These are phyloP conservation scores for Ceratocystis smalleyi DNA, from an alignment of 2,329 filamentous ascomycete species.

Conservation along the genomic window DNA sequence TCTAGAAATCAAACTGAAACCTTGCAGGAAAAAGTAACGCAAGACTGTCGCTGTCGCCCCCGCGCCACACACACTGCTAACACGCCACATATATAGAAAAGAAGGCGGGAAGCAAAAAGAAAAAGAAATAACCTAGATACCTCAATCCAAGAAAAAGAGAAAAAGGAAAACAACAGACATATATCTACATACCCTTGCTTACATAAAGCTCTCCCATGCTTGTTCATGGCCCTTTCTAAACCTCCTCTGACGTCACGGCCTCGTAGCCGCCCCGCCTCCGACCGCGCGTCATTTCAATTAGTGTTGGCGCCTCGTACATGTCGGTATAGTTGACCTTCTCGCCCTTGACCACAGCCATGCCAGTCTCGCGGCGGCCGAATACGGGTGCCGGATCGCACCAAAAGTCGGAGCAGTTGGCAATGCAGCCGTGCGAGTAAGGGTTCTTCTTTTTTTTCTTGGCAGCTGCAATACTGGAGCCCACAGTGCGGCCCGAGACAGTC, in stretches of 20 bases:
- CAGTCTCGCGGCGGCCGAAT: slow-evolving; percentile 59
- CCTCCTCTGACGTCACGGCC: slow-evolving; percentile 43
- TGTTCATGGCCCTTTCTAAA: slow-evolving; percentile 23
- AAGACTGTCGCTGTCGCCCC: too few species aligned
- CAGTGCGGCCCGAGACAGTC: slow-evolving; percentile 63
- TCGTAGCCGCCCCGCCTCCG: slow-evolving; percentile 46
- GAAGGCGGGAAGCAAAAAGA: neutral
- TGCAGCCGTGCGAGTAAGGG: slow-evolving; percentile 66
- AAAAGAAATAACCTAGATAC: neutral
- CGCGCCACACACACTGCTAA: too few species aligned
- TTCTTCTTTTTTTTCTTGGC: slow-evolving; percentile 47
- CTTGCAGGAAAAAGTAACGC: neutral
- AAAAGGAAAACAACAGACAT: slow-evolving; percentile 3
- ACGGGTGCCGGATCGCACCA: slow-evolving; percentile 82
- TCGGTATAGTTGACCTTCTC: slow-evolving; percentile 70
- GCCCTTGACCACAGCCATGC: slow-evolving; percentile 61
- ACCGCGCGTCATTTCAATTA: slow-evolving; percentile 40
- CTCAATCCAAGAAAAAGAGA: neutral
- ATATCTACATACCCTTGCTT: neutral
- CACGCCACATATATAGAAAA: neutral
- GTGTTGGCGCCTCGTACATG: slow-evolving; percentile 70
- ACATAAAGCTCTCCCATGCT: neutral
- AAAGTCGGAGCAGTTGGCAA: slow-evolving; percentile 91
- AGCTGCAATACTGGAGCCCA: slow-evolving; percentile 25
- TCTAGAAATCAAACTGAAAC: neutral